Evolutionary conservation across 805 yeast genomes (phyloP).

Genomic region (Candida railenensis): DNA sequence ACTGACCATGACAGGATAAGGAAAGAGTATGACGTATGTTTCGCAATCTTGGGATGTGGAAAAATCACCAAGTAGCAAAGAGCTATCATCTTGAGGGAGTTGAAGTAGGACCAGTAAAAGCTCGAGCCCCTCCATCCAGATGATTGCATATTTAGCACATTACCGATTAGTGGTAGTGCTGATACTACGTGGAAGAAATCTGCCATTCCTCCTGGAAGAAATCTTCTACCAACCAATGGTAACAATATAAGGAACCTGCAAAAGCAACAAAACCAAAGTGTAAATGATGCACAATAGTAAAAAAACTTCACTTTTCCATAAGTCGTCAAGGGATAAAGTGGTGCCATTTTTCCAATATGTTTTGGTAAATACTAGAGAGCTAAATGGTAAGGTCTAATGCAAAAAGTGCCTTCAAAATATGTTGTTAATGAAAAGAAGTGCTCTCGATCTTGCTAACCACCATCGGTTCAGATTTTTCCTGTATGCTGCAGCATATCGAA

Average conservation of each 20-base stretch:
- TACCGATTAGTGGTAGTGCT: constrained; percentile 27
- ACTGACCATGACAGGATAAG: constrained; percentile 38
- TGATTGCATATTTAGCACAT: not conserved
- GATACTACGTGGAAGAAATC: constrained; percentile 53
- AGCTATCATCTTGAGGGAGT: constrained; percentile 34
- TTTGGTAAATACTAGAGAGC: too few relatives aligned
- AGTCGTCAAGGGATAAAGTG: constrained; percentile 35
- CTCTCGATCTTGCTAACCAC: too few relatives aligned
- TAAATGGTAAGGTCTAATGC: too few relatives aligned
- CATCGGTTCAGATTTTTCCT: not conserved
- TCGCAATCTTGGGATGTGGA: constrained; percentile 41
- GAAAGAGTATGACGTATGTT: constrained; percentile 39
- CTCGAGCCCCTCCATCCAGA: not conserved
- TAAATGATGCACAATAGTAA: constrained; percentile 31
- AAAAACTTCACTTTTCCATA: constrained; percentile 31
- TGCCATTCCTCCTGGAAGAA: constrained; percentile 71
- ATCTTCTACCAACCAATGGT: constrained; percentile 64
- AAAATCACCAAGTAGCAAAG: constrained; percentile 41
- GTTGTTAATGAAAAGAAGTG: too few relatives aligned
- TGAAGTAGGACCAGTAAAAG: constrained; percentile 25
- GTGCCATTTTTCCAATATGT: constrained; percentile 31
- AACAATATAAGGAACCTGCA: constrained; percentile 50
- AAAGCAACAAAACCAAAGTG: constrained; percentile 50
- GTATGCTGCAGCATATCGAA: not conserved
- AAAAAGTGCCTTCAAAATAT: too few relatives aligned